A percentile compares a stretch with the other conserved stretches of the same genome.
These are phyloP conservation scores for Lipomyces mesembrius DNA, from an alignment of 805 yeast genomes.

Conservation along the genomic window DNA sequence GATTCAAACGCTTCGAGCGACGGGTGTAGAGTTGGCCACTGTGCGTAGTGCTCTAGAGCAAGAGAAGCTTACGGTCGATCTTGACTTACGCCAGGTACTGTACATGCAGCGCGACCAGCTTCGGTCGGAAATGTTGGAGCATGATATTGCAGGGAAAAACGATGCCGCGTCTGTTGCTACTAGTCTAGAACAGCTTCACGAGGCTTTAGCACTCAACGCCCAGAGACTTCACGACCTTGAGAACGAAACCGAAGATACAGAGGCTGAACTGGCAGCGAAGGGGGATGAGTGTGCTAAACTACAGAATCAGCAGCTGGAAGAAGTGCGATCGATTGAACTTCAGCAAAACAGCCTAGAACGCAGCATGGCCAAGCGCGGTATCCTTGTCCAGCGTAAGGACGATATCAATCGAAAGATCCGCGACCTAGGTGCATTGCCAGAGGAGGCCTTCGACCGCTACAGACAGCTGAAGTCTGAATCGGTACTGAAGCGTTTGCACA, in stretches of 20 bases:
- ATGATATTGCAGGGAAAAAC: slow-evolving; percentile 33
- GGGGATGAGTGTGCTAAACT: slow-evolving; percentile 54
- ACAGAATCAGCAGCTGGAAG: slow-evolving; percentile 60
- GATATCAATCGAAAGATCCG: slow-evolving; percentile 74
- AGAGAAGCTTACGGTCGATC: slow-evolving; percentile 52
- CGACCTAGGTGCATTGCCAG: slow-evolving; percentile 88
- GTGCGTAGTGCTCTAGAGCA: slow-evolving; percentile 54
- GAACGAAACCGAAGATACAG: slow-evolving; percentile 32
- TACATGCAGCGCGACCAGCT: slow-evolving; percentile 57
- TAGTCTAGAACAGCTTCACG: slow-evolving; percentile 15
- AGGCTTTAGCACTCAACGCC: slow-evolving; percentile 44
- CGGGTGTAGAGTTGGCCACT: slow-evolving; percentile 50
- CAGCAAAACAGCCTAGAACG: slow-evolving; percentile 69
- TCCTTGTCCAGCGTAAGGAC: slow-evolving; percentile 64
- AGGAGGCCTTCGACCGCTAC: slow-evolving; percentile 68
- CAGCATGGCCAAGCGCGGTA: slow-evolving; percentile 62
- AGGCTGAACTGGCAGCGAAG: slow-evolving; percentile 43
- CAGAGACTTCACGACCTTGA: slow-evolving; percentile 43
- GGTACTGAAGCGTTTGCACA: slow-evolving; percentile 57
- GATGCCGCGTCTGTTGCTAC: slow-evolving; percentile 42
- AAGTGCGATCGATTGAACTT: slow-evolving; percentile 61
- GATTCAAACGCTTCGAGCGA: slow-evolving; percentile 27
- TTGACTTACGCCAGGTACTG: slow-evolving; percentile 64
- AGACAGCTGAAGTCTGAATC: slow-evolving; percentile 55
- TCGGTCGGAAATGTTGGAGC: slow-evolving; percentile 35